A percentile compares a stretch with the other conserved stretches of the same genome.
Conservation (phyloP, 1,284 basidiomycete species). For the Cryptococcus sp. region DNA sequence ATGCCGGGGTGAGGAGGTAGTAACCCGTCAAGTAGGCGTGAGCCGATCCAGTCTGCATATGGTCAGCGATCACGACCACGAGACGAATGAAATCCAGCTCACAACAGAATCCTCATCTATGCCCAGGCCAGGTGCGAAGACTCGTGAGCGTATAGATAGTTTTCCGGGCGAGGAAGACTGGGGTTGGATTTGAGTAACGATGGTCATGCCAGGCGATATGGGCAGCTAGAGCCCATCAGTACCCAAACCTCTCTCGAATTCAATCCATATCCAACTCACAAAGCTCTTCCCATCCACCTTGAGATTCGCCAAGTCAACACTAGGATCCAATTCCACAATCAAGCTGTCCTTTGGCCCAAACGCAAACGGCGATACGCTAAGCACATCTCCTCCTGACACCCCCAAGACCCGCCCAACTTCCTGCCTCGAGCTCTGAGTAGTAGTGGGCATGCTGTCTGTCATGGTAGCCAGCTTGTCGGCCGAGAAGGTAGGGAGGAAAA, state of each 20-base stretch:
- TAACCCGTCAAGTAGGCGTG: slow-evolving; percentile 32
- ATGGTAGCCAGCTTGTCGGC: neutral
- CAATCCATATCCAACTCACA: too few species aligned
- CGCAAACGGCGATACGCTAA: slow-evolving; percentile 4
- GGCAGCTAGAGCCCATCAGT: neutral
- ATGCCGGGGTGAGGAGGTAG: slow-evolving; percentile 21
- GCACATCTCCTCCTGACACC: slow-evolving; percentile 4
- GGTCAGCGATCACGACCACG: neutral
- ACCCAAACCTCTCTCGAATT: neutral
- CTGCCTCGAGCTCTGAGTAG: neutral
- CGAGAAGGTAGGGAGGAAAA: neutral
- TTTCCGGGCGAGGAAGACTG: slow-evolving; percentile 1
- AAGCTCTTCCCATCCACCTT: slow-evolving; percentile 14
- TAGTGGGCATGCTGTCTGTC: neutral
- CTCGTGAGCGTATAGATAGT: slow-evolving; percentile 22
- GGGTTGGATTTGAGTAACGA: slow-evolving; percentile 25
- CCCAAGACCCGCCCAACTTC: neutral
- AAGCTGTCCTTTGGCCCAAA: slow-evolving; percentile 11
- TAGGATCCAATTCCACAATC: slow-evolving; percentile 18
- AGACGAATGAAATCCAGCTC: slow-evolving; percentile 15
- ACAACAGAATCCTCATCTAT: slow-evolving; percentile 41
- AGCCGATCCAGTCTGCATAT: slow-evolving; percentile 29
- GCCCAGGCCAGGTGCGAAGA: slow-evolving; percentile 27
- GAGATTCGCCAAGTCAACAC: slow-evolving; percentile 18
- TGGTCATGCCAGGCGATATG: slow-evolving; percentile 8